Evolutionary conservation across 495 filamentous ascomycete species (phyloP), one percentile per base, ranked within the genome.

Genomic region (Penicillium simplicissimum): DNA sequence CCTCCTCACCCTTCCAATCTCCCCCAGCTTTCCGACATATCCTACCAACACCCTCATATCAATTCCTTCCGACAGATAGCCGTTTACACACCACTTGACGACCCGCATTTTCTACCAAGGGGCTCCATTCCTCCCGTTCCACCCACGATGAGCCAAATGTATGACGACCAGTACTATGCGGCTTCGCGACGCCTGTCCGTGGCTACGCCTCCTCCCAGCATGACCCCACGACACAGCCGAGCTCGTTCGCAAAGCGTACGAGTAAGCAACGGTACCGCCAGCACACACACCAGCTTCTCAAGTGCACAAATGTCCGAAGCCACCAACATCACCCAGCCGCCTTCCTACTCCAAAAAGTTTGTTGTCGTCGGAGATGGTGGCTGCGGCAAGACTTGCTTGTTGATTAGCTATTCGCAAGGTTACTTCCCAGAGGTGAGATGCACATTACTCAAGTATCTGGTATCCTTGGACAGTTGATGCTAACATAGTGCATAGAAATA

Each of bases 281-380:
- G 89, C 82, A 93, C 91, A 51, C 88, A 86, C 79, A 86, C 81
- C 62, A 85, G 81, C 73, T 72, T 83, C 59, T 89, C 86, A 9
- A 87, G 88, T 37, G 78, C 87, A 66, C 72, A 70, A 53, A 85
- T 90, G 71, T 94, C 91, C 7, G 84, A 89, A 54, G 87, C 85
- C 17, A 97, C 93, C 35, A 87, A 90, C 75, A 86, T 95, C 74
- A 97, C 93, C 8, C 93, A 85, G 67, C 90, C 90, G 4, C 93
- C 93, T 1, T 87, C 90, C 52, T 98, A 92, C 76, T 97, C 93
- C 60, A 98, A 98, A 81, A 98, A 98, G 81, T 92, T 98, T 66
- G 95, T 98, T 21, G 95, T 98, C 19, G 95, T 98, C 23, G 95
- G 95, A 55, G 95, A 98, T 76, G 95, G 95, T 61, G 95, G 95